Base-by-base conservation (phyloP, 2,329 filamentous ascomycete genomes). In the Arachnomyces sp. region DNA sequence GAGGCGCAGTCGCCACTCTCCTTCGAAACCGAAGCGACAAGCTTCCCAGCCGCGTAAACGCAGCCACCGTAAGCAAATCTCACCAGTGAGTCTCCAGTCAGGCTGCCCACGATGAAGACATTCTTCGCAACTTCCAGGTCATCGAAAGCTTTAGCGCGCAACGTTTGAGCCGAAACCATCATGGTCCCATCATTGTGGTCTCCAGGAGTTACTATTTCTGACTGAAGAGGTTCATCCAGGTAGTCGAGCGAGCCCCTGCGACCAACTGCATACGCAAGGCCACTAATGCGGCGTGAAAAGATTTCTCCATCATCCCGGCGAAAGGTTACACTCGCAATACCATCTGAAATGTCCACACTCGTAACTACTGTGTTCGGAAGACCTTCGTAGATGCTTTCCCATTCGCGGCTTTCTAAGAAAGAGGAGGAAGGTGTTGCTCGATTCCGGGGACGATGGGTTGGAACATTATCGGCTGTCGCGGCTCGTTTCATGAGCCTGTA, bases 401-500 rank as follows among this genome's bases (percentile, higher is more conserved):
- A 77, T 37, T 72, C 59, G 13, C 73, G 66, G 42, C 65, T 65
- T 38, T 60, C 55, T 28, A 71, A 63, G 46, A 73, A 72, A 1
- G 68, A 55, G 7, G 67, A 68, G 2, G 67, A 67, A 36, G 66
- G 66, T 7, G 55, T 50, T 6, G 30, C 28, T 5, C 28, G 34
- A 28, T 54, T 46, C 16, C 55, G 58, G 28, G 54, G 61, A 30
- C 42, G 41, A 34, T 54, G 55, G 44, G 12, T 2, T 44, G 4
- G 31, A 34, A 3, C 48, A 16, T 18, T 45, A 36, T 28, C 48
- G 48, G 14, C 53, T 18, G 60, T 42, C 3, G 61, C 62, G 13
- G 73, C 70, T 7, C 70, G 62, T 54, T 77, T 79, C 77, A 80
- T 80, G 31, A 74, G 62, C 11, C 73, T 67, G 47, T 80, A 79